Evolutionary conservation across 1,139 yeast genomes (phyloP).

Genomic region (Pichia sp.): DNA sequence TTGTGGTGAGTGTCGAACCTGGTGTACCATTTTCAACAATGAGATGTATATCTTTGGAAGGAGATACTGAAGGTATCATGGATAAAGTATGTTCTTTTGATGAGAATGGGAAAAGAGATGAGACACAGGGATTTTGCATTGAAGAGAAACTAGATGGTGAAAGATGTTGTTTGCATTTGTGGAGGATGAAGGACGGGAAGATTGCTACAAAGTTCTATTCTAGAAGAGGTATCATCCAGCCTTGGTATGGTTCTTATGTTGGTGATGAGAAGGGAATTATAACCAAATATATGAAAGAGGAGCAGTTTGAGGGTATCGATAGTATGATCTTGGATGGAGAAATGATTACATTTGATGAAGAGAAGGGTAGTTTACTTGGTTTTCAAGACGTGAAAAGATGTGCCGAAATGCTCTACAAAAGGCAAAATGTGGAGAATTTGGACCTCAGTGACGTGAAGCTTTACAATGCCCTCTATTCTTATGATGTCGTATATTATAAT

Average conservation of each 20-base stretch:
- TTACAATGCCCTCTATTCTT: conserved; percentile 17
- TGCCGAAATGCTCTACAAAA: conserved; percentile 3
- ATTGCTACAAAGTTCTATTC: conserved; percentile 51
- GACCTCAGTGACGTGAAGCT: background rate
- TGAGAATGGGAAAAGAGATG: conserved; percentile 16
- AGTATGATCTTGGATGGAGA: conserved; percentile 75
- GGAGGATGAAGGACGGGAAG: conserved; percentile 30
- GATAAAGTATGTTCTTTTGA: conserved; percentile 4
- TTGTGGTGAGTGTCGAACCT: conserved; percentile 8
- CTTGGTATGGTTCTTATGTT: conserved; percentile 62
- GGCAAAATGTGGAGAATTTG: conserved; percentile 1
- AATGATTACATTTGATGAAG: conserved; percentile 77
- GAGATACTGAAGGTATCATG: conserved; percentile 43
- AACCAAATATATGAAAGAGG: conserved; percentile 31
- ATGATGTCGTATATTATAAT: conserved; percentile 41
- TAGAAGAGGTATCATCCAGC: conserved; percentile 66
- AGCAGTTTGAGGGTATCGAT: conserved; percentile 17
- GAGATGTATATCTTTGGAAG: conserved; percentile 47
- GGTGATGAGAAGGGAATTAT: conserved; percentile 41
- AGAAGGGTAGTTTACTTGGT: conserved; percentile 23
- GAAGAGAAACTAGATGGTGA: conserved; percentile 97
- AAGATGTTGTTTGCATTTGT: conserved; percentile 66
- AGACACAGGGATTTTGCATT: conserved; percentile 51
- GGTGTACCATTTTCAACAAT: conserved; percentile 61
- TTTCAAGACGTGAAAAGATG: conserved; percentile 14